Base-by-base conservation (phyloP, 129 eudicot species). In the Oenanthe sinensis region DNA sequence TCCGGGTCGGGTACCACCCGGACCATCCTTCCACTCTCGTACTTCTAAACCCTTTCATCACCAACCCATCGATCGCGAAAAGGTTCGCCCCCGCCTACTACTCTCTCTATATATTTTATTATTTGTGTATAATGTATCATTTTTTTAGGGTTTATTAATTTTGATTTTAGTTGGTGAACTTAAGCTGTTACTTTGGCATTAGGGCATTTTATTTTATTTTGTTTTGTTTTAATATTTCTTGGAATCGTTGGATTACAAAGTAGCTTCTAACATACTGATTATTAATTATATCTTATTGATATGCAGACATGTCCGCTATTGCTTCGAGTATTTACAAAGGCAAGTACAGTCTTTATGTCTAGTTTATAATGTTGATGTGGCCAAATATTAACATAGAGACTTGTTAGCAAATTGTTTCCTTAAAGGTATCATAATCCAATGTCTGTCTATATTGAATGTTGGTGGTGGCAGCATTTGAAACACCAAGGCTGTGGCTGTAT, bases 241-340 rank as follows among this genome's bases (percentile, higher is more conserved):
- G 22, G n/a, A 22, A 5, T 33, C 42, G 42, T 28, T 13, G 15
- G 73, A 28, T 28, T 14, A 68, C 20, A 68, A 13, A 30, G n/a
- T 37, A 28, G 40, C 75, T 70, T 33, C 2, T 19, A 70, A 40
- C 37, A 12, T 20, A 72, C 50, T 39, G 22, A 71, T 37, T 8
- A 37, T 8, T 67, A 8, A 72, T 82, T 20, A 19, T 75, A 47
- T 40, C 81, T 77, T 78, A 9, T 75, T 85, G 75, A 77, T 54
- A 58, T 82, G 79, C 98, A 93, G 98, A 93, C 98, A 68, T 91
- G 98, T 75, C 98, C 97, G 0, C 80, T 91, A 88, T 81, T 93
- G 82, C 98, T 93, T 80, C 97, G 98, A 19, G 98, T 93, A 76
- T 93, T 93, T 75, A 91, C 97, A 14, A 89, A 93, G 98, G 98